Conservation (phyloP, 1,284 basidiomycete genomes). For the Ceratorhiza oryzae-sativae region DNA sequence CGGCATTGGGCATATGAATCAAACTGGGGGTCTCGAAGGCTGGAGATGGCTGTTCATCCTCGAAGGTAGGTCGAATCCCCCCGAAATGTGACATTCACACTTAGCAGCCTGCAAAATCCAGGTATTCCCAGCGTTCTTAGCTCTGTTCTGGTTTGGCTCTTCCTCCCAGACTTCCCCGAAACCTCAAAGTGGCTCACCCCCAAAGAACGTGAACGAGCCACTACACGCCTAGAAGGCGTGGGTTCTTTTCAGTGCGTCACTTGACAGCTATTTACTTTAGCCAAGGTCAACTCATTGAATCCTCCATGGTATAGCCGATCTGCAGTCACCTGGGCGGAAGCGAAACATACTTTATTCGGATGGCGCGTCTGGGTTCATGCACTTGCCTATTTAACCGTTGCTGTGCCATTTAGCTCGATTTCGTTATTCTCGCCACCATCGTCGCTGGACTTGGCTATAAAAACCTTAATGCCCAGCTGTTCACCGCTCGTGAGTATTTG, state of each 20-base stretch:
- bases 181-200: conserved; percentile 53
- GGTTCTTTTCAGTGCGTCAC: conserved; percentile 45
- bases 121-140: conserved; percentile 39
- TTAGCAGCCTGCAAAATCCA: too few relatives aligned
- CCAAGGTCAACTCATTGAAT: too few relatives aligned
- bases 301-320: not conserved
- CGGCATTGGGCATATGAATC: conserved; percentile 52
- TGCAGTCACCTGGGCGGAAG: conserved; percentile 19
- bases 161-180: conserved; percentile 58
- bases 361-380: conserved; percentile 29
- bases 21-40: conserved; percentile 48
- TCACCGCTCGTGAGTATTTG: conserved; percentile 61
- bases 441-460: conserved; percentile 56
- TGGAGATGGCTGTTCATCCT: conserved; percentile 58
- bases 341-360: conserved; percentile 17
- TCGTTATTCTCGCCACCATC: conserved; percentile 54
- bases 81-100: not conserved
- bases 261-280: too few relatives aligned
- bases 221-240: conserved; percentile 47
- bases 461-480: conserved; percentile 60
- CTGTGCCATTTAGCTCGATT: conserved; percentile 51
- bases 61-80: conserved; percentile 57
- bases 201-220: conserved; percentile 50
- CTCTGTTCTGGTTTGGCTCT: conserved; percentile 53
- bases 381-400: conserved; percentile 51